Evolutionary conservation across 306 rosid species (phyloP), one percentile per base, ranked within the genome.

Genomic region (Trifolium dubium): DNA sequence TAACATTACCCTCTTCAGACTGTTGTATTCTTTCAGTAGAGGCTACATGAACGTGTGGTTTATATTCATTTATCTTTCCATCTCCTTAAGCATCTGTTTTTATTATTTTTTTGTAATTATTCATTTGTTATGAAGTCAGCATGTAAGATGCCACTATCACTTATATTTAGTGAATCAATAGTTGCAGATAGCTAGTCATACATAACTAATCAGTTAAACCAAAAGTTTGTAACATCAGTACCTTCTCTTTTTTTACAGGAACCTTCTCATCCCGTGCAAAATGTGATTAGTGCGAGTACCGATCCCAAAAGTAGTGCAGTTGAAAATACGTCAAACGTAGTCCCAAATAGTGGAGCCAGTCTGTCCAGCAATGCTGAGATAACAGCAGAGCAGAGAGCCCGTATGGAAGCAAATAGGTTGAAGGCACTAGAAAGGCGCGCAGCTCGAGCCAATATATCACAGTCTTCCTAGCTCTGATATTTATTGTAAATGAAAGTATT

Each of bases 361-460:
- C 11, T 41, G 14, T 53, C 86, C 14, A 75, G 77, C 46, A 82
- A 75, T 64, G 75, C 64, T 59, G 85, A 80, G 69, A 64, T 92
- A 74, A 87, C 95, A 69, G 90, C 86, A 67, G 92, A 89, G 73
- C 97, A 94, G 80, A 89, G 75, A 85, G 87, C 78, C 53, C 88
- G 97, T 9, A 88, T 92, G 86, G 96, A 94, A 80, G 94, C 94
- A 37, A 94, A 80, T 83, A 88, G 92, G 86, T 83, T 94, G 78
- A 91, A 88, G 90, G 99, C 99, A 44, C 72, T 88, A 9, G 89
- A 94, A 82, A 89, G 85, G 83, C 95, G 95, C 31, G 87, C 91
- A 28, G 91, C 94, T 43, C 79, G 86, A 74, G 85, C 83, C 35
- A 55, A 35, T 72, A 46, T 79, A 37, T 73, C 76, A 64, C 81